Evolutionary conservation across 2,329 filamentous ascomycete species (phyloP), one percentile per base, ranked within the genome.

Genomic region (Clonostachys rhizophaga): DNA sequence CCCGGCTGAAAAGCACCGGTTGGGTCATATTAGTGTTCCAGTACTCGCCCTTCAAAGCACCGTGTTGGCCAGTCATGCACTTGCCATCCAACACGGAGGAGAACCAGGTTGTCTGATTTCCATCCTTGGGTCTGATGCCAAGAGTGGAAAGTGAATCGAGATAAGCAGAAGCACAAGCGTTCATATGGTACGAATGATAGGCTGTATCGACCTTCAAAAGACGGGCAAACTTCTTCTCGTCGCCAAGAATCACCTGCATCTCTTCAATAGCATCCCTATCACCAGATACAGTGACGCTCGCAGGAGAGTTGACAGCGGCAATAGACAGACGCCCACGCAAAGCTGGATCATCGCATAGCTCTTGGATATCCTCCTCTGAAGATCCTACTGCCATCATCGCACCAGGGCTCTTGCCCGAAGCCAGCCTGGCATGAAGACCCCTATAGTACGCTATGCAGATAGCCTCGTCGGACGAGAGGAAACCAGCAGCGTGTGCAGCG

Each of bases 281-380:
- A 10, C 74, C 74, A 0, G 74, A 75, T 0, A 78, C 60, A 0
- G 75, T 78, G 11, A 72, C 54, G 45, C 67, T 77, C 1, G 62
- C 58, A 1, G 74, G 72, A 40, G 70, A 73, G 59, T 78, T 79
- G 50, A 70, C 65, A 52, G 73, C 74, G 8, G 62, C 67, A 39
- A 68, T 52, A 36, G n/a, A 69, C 55, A 18, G 18, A 14, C 8
- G 40, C 44, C 6, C 33, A 13, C 0, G 64, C 61, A 0, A 72
- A 55, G 0, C 67, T 68, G 9, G 71, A 55, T 2, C 67, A 67
- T 4, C 66, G 64, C 70, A 74, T 74, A 7, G 55, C 58, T 2
- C 16, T 16, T 16, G 16, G 16, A 16, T 16, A 16, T 16, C 16
- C 16, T 16, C 16, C 63, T 64, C 5, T 40, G 24, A 2, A 16